phyloP scores from a whole-genome alignment of 1,139 yeast genomes.

The Suhomyces coccinellae region DNA sequence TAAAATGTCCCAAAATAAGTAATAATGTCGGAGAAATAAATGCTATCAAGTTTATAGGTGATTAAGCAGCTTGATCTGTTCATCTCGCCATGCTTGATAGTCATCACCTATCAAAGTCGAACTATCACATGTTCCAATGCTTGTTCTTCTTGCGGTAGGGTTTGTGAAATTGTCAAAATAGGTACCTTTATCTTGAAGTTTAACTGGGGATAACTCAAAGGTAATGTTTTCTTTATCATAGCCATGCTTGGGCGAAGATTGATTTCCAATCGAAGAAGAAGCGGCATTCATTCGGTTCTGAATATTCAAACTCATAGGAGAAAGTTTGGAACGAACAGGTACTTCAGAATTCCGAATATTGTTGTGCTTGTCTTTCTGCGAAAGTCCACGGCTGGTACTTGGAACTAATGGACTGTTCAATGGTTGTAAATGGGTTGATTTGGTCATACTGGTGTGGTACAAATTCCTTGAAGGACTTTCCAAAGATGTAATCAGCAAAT shows the following conservation, averaged over 20 bases:
- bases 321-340: neutral
- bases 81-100: slow-evolving; percentile 44
- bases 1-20: neutral
- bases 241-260: slow-evolving; percentile 9
- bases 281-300: neutral
- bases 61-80: slow-evolving; percentile 37
- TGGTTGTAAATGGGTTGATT: slow-evolving; percentile 26
- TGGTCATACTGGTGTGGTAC: slow-evolving; percentile 7
- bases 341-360: neutral
- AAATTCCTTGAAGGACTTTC: slow-evolving; percentile 23
- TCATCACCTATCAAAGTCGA: slow-evolving; percentile 46
- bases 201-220: slow-evolving; percentile 26
- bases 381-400: neutral
- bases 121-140: slow-evolving; percentile 33
- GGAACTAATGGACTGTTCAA: slow-evolving; percentile 31
- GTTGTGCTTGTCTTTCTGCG: neutral
- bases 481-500: slow-evolving; percentile 13
- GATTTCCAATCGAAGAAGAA: slow-evolving; percentile 1
- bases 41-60: slow-evolving; percentile 1
- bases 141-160: slow-evolving; percentile 16
- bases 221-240: slow-evolving; percentile 10
- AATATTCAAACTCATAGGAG: slow-evolving; percentile 20
- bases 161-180: slow-evolving; percentile 14
- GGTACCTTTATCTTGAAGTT: slow-evolving; percentile 9
- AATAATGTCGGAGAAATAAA: slow-evolving; percentile 4